Evolutionary conservation across 306 rosid genomes (phyloP).

Genomic region (Glycine soja): DNA sequence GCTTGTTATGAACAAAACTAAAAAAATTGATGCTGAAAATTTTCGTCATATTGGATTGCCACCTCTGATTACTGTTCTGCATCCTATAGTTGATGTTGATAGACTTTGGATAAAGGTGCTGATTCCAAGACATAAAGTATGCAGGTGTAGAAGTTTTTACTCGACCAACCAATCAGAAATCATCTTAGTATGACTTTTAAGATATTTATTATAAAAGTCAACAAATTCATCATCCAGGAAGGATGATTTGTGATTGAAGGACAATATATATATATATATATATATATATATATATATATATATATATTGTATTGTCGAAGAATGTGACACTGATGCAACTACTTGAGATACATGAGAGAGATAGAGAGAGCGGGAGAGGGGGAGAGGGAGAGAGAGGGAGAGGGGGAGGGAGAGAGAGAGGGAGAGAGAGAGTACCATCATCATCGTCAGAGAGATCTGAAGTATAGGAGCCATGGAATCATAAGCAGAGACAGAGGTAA

Average conservation of each 20-base stretch:
- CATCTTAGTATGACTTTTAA: neutral
- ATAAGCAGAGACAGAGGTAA: too few relatives aligned
- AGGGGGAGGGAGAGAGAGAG: too few relatives aligned
- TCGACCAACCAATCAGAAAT: neutral
- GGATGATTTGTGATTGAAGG: neutral
- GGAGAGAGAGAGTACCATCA: too few relatives aligned
- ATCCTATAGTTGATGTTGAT: neutral
- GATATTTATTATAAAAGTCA: neutral
- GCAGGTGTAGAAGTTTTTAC: neutral
- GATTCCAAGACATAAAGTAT: neutral
- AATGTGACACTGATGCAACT: too few relatives aligned
- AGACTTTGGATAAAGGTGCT: conserved; percentile 1
- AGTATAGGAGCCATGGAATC: too few relatives aligned
- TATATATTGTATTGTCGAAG: too few relatives aligned
- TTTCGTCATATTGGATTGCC: neutral
- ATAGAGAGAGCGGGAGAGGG: too few relatives aligned
- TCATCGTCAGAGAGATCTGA: too few relatives aligned
- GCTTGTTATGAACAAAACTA: neutral
- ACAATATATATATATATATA: too few relatives aligned
- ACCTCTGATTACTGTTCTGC: conserved; percentile 4
- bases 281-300: too few relatives aligned
- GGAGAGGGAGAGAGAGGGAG: too few relatives aligned
- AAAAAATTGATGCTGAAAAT: conserved; percentile 11
- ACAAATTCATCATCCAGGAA: neutral
- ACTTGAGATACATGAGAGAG: too few relatives aligned